Percentiles rank a stretch among this genome's conserved stretches.
phyloP scores from a whole-genome alignment of 352 stramenopile species.

The Pilasporangium apinafurcum region DNA sequence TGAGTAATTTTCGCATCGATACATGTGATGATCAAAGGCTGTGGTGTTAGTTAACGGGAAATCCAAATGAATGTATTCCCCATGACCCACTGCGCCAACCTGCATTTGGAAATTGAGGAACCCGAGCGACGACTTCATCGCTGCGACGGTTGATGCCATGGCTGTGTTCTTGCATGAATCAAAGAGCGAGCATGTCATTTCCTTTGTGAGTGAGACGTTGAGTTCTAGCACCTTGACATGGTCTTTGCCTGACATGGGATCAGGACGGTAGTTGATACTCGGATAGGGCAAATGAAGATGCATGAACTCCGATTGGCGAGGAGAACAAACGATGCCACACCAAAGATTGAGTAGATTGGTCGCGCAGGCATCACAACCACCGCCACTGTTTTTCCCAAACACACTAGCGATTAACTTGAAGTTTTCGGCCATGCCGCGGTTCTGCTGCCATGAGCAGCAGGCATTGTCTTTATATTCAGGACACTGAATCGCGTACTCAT shows the following conservation, averaged over 20 bases:
- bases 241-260: constrained; percentile 70
- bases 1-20: constrained; percentile 79
- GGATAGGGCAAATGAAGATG: constrained; percentile 55
- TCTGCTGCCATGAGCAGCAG: constrained; percentile 90
- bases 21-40: constrained; percentile 48
- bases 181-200: constrained; percentile 71
- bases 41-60: constrained; percentile 38
- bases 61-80: constrained; percentile 77
- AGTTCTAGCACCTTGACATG: constrained; percentile 77
- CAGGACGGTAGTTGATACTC: constrained; percentile 58
- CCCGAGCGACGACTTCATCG: constrained; percentile 78
- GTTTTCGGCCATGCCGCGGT: constrained; percentile 83
- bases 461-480: constrained; percentile 71
- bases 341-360: constrained; percentile 84
- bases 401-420: constrained; percentile 69
- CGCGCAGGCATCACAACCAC: constrained; percentile 76
- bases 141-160: constrained; percentile 61
- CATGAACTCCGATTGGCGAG: constrained; percentile 69
- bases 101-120: constrained; percentile 89
- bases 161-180: constrained; percentile 84
- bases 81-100: constrained; percentile 79
- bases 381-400: constrained; percentile 60
- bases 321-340: constrained; percentile 83
- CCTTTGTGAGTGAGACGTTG: constrained; percentile 64
- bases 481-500: constrained; percentile 74